Conservation (phyloP, 2,329 filamentous ascomycete species). For the Juglanconis oblonga region DNA sequence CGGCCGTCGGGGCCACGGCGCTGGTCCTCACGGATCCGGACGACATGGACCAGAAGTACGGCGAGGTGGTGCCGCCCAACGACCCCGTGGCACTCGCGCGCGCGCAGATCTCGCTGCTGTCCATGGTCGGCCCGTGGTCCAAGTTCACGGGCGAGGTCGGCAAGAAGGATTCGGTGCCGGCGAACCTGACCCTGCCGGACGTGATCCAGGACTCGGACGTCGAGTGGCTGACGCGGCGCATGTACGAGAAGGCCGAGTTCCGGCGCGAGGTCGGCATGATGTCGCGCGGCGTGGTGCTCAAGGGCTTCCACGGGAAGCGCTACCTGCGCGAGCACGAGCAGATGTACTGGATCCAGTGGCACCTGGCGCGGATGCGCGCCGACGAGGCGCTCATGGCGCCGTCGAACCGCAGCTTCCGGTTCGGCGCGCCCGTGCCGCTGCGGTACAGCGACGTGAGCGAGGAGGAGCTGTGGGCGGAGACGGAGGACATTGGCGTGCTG, state of each 20-base stretch:
- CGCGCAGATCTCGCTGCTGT: slow-evolving; percentile 61
- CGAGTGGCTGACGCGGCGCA: slow-evolving; percentile 49
- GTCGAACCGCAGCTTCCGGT: slow-evolving; percentile 21
- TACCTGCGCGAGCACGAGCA: slow-evolving; percentile 63
- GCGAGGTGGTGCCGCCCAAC: slow-evolving; percentile 62
- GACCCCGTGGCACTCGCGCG: slow-evolving; percentile 58
- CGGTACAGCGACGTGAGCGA: slow-evolving; percentile 21
- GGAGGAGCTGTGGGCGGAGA: slow-evolving; percentile 21
- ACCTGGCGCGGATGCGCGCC: slow-evolving; percentile 28
- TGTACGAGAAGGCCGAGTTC: slow-evolving; percentile 58
- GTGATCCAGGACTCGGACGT: slow-evolving; percentile 48
- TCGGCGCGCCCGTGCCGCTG: slow-evolving; percentile 20
- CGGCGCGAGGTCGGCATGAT: slow-evolving; percentile 57
- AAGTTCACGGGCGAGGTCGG: slow-evolving; percentile 52
- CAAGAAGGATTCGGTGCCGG: slow-evolving; percentile 32
- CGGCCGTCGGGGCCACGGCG: slow-evolving; percentile 53
- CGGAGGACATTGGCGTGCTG: slow-evolving; percentile 21
- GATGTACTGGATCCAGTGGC: slow-evolving; percentile 50
- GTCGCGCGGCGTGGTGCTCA: slow-evolving; percentile 55
- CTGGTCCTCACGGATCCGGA: slow-evolving; percentile 54
- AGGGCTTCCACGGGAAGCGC: slow-evolving; percentile 56
- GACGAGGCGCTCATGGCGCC: slow-evolving; percentile 16
- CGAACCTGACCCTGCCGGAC: slow-evolving; percentile 26
- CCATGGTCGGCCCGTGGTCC: slow-evolving; percentile 59
- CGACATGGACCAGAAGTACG: slow-evolving; percentile 47